Evolutionary conservation across 2,329 filamentous ascomycete genomes (phyloP).

Genomic region (Phialophora verrucosa): DNA sequence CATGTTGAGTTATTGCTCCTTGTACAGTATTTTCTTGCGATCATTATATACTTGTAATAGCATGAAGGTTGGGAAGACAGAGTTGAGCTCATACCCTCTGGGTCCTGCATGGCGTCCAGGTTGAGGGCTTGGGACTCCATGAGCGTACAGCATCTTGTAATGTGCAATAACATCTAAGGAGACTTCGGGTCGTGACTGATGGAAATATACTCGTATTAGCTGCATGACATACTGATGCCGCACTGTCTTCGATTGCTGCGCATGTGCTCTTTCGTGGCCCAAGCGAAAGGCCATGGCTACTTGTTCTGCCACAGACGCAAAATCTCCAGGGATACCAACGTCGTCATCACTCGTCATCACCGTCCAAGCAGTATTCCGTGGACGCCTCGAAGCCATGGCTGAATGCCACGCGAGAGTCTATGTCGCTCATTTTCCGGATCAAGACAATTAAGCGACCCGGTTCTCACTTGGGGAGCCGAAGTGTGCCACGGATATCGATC

Average conservation of each 20-base stretch:
- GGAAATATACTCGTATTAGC: neutral
- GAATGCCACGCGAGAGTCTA: neutral
- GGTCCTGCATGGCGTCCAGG: neutral
- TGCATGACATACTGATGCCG: neutral
- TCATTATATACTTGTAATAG: constrained; percentile 5
- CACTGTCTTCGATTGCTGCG: neutral
- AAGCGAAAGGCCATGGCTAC: neutral
- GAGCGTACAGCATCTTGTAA: neutral
- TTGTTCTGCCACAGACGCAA: neutral
- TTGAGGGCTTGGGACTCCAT: neutral
- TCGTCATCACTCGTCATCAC: neutral
- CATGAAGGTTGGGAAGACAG: neutral
- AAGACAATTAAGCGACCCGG: constrained; percentile 3
- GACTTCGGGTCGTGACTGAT: neutral
- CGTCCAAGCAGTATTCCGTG: neutral
- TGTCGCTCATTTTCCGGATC: neutral
- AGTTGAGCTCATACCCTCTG: neutral
- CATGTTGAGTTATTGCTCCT: neutral
- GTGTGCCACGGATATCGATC: neutral
- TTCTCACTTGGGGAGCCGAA: constrained; percentile 3
- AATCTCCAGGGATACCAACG: neutral
- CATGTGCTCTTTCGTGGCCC: neutral
- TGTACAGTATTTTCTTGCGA: neutral
- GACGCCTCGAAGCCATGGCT: neutral
- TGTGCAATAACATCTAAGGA: neutral